Base-by-base conservation (phyloP, 2,329 filamentous ascomycete species). In the Colletotrichum sp. region DNA sequence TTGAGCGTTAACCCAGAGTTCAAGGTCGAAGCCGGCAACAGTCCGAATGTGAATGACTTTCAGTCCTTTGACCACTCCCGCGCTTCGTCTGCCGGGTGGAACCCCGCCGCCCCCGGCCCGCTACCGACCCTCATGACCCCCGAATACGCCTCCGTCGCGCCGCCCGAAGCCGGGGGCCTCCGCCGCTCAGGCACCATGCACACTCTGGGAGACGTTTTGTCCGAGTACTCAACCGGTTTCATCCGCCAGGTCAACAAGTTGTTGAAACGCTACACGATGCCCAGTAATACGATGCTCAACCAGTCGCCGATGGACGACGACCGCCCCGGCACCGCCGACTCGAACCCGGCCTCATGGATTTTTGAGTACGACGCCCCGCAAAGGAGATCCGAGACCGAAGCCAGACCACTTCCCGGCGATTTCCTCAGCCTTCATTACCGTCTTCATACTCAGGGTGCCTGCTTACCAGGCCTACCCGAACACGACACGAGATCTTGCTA, bases 391-490 rank as follows among this genome's bases (percentile, higher is more conserved):
- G 64, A 74, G 24, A 73, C 71, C 8, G 76, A 76, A 28, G 79
- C 80, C 16, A 71, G 77, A 8, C 83, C 86, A 6, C 79, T 91
- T 6, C 88, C 90, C 0, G 89, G 89, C 24, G 89, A 91, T 77
- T 89, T 90, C 49, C 81, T 91, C 8, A 83, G 79, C n/a, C 77
- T 85, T 21, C 81, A 81, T 15, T 60, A 78, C 1, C 76, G 81
- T 5, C 49, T 79, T 12, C 44, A 30, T 0, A 16, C 68, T 5
- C 75, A 77, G n/a, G 60, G 77, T 39, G 60, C 57, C 12, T 85
- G 83, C 59, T 68, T 78, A 18, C 63, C 72, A 1, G 77, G 76
- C 4, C 68, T 75, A 2, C 78, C 78, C 18, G 78, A 81, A 3
- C 83, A 85, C 49, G 49, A 71, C 4, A 76, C 71, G 7, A 75